Base-by-base conservation (phyloP, 2,329 filamentous ascomycete genomes). In the Coniochaeta sp. region DNA sequence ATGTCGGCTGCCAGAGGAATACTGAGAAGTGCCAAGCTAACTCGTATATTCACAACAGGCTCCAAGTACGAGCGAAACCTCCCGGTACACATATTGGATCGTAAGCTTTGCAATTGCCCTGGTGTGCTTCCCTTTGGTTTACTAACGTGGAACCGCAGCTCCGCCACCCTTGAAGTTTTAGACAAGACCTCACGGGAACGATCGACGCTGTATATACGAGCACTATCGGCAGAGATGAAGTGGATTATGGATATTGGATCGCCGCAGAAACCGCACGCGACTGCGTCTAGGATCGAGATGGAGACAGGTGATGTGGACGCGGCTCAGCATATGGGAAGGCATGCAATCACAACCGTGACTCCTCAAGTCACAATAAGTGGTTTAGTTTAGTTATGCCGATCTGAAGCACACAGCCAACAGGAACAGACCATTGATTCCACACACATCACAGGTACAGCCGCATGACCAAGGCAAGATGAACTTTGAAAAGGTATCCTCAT, bases 1-100 rank as follows among this genome's bases (percentile, higher is more conserved):
- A 79, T 65, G 83, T 33, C n/a, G 1, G 16, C 36, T 28, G 58
- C 31, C 61, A 17, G 40, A 44, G 31, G 12, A 31, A 6, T 16
- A 12, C 11, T 31, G 47, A 14, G 16, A 52, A 28, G 22, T 31
- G 6, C 47, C 7, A n/a, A 12, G 26, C 64, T 63, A 50, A 59
- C 62, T 62, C 24, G 26, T 5, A 22, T 47, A 28, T 17, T 57
- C 60, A 63, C 62, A 54, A 6, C 67, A 96, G 91, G 92, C 67
- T 96, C 91, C 65, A 98, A 98, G 82, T 98, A 89, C 76, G 95
- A 98, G 78, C 85, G 95, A 73, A 99, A 99, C 76, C 74, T 98
- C 59, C 90, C 91, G 36, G 83, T 85, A 61, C 92, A 88, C 36
- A 87, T 88, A 67, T 79, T 96, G 61, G 89, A 91, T 64, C 87